A percentile compares a stretch with the other conserved stretches of the same genome.
These are phyloP conservation scores for Leccinellum luteum DNA, from an alignment of 768 basidiomycete species.

Conservation along the genomic window DNA sequence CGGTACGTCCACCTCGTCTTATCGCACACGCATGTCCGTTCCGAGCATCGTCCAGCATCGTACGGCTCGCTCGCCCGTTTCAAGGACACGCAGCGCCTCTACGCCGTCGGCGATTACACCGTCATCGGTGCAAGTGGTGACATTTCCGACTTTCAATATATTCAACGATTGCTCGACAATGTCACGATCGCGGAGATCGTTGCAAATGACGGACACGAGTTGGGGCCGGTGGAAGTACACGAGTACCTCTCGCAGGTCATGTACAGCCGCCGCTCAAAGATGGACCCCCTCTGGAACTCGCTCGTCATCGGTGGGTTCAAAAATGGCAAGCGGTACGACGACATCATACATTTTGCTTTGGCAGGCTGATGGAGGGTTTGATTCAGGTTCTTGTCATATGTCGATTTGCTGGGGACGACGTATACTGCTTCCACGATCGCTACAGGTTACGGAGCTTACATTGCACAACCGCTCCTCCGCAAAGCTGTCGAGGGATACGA, in stretches of 20 bases:
- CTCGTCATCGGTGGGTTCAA: constrained; percentile 90
- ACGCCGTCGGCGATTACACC: constrained; percentile 79
- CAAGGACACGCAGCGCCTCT: constrained; percentile 89
- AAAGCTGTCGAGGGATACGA: constrained; percentile 86
- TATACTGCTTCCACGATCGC: constrained; percentile 92
- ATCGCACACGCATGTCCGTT: neutral
- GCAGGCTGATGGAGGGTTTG: neutral
- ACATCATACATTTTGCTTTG: neutral
- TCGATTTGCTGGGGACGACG: constrained; percentile 95
- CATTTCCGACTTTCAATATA: constrained; percentile 96
- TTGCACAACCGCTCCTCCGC: constrained; percentile 90
- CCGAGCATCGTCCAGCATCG: constrained; percentile 58
- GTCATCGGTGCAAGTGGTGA: constrained; percentile 93
- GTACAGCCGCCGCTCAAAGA: constrained; percentile 84
- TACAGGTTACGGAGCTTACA: constrained; percentile 90
- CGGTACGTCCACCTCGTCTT: constrained; percentile 47
- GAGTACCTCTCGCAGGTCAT: constrained; percentile 88
- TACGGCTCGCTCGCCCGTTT: constrained; percentile 97
- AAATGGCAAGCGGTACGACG: constrained; percentile 70
- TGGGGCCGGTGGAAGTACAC: constrained; percentile 89
- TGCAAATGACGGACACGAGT: constrained; percentile 75
- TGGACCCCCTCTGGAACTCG: constrained; percentile 95
- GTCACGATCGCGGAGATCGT: constrained; percentile 78
- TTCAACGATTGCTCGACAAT: constrained; percentile 77
- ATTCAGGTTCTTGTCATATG: constrained; percentile 84